These are phyloP conservation scores for Syzygium oleosum DNA, from an alignment of 345 rosid genomes.

Conservation along the genomic window DNA sequence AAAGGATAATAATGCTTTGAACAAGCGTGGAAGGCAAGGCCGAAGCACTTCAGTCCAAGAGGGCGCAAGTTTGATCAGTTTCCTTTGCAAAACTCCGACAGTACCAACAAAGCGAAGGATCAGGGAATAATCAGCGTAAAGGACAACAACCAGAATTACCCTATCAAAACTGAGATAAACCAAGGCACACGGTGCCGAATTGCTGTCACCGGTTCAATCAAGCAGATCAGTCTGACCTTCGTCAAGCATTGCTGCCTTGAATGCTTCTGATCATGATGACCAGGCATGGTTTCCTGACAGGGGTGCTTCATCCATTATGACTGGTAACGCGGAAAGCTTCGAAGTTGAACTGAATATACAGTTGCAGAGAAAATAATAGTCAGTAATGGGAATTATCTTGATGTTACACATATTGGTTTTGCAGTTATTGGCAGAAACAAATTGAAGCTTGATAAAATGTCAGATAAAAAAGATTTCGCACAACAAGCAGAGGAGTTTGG, in stretches of 20 bases:
- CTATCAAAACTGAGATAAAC: neutral
- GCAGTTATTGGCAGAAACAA: too few species aligned
- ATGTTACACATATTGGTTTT: too few species aligned
- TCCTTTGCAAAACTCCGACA: neutral
- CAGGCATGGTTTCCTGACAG: neutral
- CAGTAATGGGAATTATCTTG: too few species aligned
- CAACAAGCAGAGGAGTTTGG: too few species aligned
- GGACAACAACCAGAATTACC: neutral
- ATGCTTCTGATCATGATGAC: neutral
- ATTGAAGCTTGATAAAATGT: too few species aligned
- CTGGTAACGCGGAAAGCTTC: too few species aligned
- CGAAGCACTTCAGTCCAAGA: neutral
- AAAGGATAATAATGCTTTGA: neutral
- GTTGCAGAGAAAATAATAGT: too few species aligned
- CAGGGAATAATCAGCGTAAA: neutral
- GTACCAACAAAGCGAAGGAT: neutral
- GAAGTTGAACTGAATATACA: too few species aligned
- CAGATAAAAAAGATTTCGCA: too few species aligned
- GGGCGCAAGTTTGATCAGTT: neutral
- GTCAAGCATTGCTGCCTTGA: neutral
- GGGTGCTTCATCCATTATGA: neutral
- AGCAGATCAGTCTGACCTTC: neutral
- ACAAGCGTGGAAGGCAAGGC: neutral
- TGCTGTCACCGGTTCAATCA: neutral
- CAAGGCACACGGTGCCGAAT: neutral